Base-by-base conservation (phyloP, 352 stramenopile species). In the Pythium dissotocum region DNA sequence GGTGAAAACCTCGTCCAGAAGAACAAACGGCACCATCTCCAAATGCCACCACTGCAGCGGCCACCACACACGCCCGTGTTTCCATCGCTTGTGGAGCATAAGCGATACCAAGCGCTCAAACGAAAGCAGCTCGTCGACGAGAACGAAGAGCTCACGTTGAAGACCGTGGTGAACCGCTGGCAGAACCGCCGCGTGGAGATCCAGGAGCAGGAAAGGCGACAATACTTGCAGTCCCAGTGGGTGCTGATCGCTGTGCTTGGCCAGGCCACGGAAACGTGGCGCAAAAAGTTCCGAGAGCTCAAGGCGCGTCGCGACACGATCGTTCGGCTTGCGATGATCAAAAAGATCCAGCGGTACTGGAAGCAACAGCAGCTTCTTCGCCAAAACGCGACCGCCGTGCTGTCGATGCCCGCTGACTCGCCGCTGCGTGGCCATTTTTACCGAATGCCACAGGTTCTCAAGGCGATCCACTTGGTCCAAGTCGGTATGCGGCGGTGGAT, bases 151-250 rank as follows among this genome's bases (percentile, higher is more conserved):
- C 32, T 72, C 10, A 72, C 67, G 4, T 65, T 84, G 5, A 69
- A 67, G 4, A 72, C 53, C 4, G 76, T 78, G 18, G 70, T 88
- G 13, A 68, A 82, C 59, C 80, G 78, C 32, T 91, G 81, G 83
- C 80, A 91, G 30, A 76, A 69, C 53, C 75, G 76, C 5, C 78
- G 80, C 0, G 40, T 76, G 42, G 59, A 79, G 59, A 69, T 76
- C 0, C 73, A 79, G 21, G 64, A 83, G 24, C 63, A 72, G 16
- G 62, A 67, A 28, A 73, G 72, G 28, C 73, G 63, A 2, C 70
- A 72, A n/a, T 77, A 85, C 46, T 53, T 76, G 6, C 77, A 89
- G 66, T 82, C 77, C 8, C 82, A 87, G 56, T 91, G 83, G 83
- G 62, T 91, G 18, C 40, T 91, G 52, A 51, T 90, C 16, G 69